Evolutionary conservation across 768 basidiomycete species (phyloP).

Genomic region (Leccinum sublutescens): DNA sequence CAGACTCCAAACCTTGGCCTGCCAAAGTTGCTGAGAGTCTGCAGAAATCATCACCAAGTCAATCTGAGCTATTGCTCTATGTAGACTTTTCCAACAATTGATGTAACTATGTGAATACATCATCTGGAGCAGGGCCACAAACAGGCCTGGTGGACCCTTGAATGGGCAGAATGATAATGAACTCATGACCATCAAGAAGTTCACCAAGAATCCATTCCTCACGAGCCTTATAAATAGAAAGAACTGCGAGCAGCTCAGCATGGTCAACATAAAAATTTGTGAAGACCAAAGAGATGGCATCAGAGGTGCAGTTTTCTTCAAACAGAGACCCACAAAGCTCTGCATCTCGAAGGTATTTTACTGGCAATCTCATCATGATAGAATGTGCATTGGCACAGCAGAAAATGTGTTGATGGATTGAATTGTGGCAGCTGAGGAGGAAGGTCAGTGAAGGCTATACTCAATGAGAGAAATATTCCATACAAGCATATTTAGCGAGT

Average conservation of each 20-base stretch:
- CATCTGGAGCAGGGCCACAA: not conserved
- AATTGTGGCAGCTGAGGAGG: not conserved
- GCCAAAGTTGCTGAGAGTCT: too few relatives aligned
- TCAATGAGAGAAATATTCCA: not conserved
- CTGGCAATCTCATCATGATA: conserved; percentile 1
- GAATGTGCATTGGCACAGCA: not conserved
- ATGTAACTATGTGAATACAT: not conserved
- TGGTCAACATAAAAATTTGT: conserved; percentile 3
- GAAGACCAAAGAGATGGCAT: conserved; percentile 2
- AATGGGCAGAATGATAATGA: conserved; percentile 1
- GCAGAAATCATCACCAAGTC: too few relatives aligned
- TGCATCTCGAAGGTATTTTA: conserved; percentile 1
- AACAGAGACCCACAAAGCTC: conserved; percentile 4
- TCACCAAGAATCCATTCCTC: conserved; percentile 1
- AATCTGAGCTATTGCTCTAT: too few relatives aligned
- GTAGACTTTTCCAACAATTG: not conserved
- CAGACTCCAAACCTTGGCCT: too few relatives aligned
- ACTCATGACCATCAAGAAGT: conserved; percentile 4
- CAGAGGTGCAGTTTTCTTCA: conserved; percentile 5
- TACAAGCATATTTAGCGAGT: not conserved
- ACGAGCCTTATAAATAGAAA: not conserved
- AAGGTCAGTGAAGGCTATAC: conserved; percentile 2
- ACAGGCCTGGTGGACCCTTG: conserved; percentile 1
- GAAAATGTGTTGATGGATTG: conserved; percentile 1
- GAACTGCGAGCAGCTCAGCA: not conserved